Percentiles rank a stretch among this genome's conserved stretches.
These are phyloP conservation scores for Pelargonium fulgidum DNA, from an alignment of 441 rosid species.

Conservation along the genomic window DNA sequence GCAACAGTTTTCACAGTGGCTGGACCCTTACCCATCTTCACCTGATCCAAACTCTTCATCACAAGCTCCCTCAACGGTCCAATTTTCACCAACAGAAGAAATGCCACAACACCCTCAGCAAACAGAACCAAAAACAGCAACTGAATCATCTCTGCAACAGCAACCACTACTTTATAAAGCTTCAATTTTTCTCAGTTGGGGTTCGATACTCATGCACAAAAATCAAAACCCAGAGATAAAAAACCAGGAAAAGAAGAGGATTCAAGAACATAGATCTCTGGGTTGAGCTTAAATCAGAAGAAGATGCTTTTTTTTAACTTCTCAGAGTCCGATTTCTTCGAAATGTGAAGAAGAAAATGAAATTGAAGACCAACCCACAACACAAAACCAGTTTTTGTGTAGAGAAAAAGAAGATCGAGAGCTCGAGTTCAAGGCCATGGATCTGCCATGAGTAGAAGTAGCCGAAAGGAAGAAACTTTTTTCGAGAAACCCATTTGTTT, in stretches of 20 bases:
- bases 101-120: conserved; percentile 62
- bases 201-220: not conserved
- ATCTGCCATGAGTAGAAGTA: conserved; percentile 18
- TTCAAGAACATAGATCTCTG: not conserved
- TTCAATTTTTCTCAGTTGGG: conserved; percentile 5
- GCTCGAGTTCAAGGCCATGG: conserved; percentile 18
- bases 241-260: not conserved
- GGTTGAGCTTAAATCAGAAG: not conserved
- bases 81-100: conserved; percentile 65
- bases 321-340: not conserved
- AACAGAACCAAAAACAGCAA: conserved; percentile 70
- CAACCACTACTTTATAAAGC: conserved; percentile 5
- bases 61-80: conserved; percentile 91
- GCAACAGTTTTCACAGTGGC: conserved; percentile 87
- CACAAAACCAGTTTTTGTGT: conserved; percentile 6
- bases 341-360: not conserved
- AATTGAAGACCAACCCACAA: conserved; percentile 7
- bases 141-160: conserved; percentile 59
- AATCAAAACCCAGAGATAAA: conserved; percentile 1
- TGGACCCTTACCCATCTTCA: conserved; percentile 82
- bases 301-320: not conserved
- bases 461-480: conserved; percentile 22
- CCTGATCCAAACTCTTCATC: conserved; percentile 75
- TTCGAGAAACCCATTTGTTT: conserved; percentile 12
- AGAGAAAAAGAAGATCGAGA: not conserved